A percentile compares a stretch with the other conserved stretches of the same genome.
phyloP scores from a whole-genome alignment of 2,329 filamentous ascomycete genomes.

The Magnaporthales sp. region DNA sequence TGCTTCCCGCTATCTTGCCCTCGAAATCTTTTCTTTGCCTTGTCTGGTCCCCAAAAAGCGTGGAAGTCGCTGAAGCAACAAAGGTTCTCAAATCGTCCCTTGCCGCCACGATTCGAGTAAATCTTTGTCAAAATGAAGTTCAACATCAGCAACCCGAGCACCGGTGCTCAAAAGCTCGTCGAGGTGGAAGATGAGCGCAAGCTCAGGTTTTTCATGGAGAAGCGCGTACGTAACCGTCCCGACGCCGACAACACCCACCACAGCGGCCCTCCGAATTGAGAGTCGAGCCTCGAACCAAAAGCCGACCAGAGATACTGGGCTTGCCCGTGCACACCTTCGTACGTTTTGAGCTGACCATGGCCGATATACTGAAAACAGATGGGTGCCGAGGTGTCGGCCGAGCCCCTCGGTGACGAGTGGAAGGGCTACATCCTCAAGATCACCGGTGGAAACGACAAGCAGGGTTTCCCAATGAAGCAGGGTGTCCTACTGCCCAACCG shows the following conservation, averaged over 20 bases:
- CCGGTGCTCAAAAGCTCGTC: slow-evolving; percentile 99
- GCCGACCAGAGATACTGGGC: background rate
- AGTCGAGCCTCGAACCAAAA: background rate
- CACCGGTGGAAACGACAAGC: slow-evolving; percentile 99
- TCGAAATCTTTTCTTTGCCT: background rate
- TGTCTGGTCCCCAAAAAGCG: background rate
- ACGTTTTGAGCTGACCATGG: slow-evolving; percentile 14
- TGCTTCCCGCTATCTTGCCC: background rate
- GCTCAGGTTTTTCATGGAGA: slow-evolving; percentile 58
- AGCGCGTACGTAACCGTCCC: slow-evolving; percentile 13
- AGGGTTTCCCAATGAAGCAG: slow-evolving; percentile 99
- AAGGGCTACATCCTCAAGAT: slow-evolving; percentile 99
- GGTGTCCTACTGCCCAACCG: slow-evolving; percentile 97
- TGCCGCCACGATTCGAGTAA: background rate
- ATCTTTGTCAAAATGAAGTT: slow-evolving; percentile 28
- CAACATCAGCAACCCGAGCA: slow-evolving; percentile 84
- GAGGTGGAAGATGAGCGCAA: slow-evolving; percentile 99
- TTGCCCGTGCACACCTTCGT: background rate
- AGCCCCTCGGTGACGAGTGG: slow-evolving; percentile 97
- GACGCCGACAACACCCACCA: slow-evolving; percentile 4
- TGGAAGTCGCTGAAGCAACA: slow-evolving; percentile 2
- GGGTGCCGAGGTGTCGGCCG: slow-evolving; percentile 86
- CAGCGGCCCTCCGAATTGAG: background rate
- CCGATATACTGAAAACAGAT: slow-evolving; percentile 42
- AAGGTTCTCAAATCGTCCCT: background rate